Evolutionary conservation across 1,284 basidiomycete species (phyloP).

Genomic region (Cutaneotrichosporon sp.): DNA sequence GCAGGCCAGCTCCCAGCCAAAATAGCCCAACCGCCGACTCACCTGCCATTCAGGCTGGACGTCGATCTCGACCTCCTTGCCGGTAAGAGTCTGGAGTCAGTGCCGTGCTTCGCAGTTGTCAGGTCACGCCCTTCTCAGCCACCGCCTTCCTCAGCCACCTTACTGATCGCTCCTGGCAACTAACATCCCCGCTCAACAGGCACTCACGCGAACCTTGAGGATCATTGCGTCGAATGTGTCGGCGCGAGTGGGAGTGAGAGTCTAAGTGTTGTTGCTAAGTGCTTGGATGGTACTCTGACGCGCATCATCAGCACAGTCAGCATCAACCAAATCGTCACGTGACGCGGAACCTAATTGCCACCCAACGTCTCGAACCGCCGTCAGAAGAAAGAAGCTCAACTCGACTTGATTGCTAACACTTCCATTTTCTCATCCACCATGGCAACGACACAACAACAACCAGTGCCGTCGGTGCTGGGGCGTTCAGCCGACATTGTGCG

Average conservation of each 20-base stretch:
- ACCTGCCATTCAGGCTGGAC: slow-evolving; percentile 90
- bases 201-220: slow-evolving; percentile 52
- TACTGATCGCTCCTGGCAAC: neutral
- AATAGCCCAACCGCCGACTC: slow-evolving; percentile 29
- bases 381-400: neutral
- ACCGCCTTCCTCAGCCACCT: neutral
- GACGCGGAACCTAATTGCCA: slow-evolving; percentile 10
- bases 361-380: neutral
- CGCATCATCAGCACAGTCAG: neutral
- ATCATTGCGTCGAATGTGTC: slow-evolving; percentile 37
- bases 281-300: neutral
- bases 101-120: slow-evolving; percentile 21
- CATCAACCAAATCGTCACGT: neutral
- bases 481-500: slow-evolving; percentile 65
- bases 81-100: slow-evolving; percentile 44
- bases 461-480: slow-evolving; percentile 33
- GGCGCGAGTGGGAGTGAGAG: neutral
- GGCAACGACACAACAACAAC: slow-evolving; percentile 22
- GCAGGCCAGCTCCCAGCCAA: no score
- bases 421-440: slow-evolving; percentile 3
- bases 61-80: slow-evolving; percentile 70
- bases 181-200: neutral
- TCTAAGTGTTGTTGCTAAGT: neutral
- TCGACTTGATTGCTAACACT: neutral
- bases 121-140: neutral